A percentile compares a stretch with the other conserved stretches of the same genome.
These are phyloP conservation scores for Talaromyces amestolkiae DNA, from an alignment of 2,329 filamentous ascomycete genomes.

Conservation along the genomic window DNA sequence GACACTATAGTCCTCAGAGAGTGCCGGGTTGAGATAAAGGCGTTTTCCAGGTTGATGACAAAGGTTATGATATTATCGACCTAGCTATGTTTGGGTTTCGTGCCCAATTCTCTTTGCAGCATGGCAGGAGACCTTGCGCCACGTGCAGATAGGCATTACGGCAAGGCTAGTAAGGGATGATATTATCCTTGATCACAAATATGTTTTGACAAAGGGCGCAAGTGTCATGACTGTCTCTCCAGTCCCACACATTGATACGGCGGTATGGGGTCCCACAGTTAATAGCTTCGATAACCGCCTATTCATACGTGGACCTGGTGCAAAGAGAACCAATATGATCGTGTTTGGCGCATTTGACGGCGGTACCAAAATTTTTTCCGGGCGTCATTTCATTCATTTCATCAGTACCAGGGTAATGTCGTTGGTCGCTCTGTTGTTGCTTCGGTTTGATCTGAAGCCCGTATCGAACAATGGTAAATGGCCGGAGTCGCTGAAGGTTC, in stretches of 20 bases:
- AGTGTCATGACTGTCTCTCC: neutral
- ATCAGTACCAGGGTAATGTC: neutral
- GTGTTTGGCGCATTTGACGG: neutral
- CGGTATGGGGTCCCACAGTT: constrained; percentile 2
- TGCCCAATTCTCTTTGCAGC: neutral
- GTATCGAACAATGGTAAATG: neutral
- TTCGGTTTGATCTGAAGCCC: constrained; percentile 6
- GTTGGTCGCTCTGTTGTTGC: constrained; percentile 5
- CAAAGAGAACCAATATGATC: neutral
- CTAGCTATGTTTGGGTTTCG: neutral
- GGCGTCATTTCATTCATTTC: constrained; percentile 7
- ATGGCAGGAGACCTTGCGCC: constrained; percentile 5
- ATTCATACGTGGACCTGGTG: neutral
- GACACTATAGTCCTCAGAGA: neutral
- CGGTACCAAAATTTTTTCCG: neutral
- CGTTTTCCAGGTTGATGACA: neutral
- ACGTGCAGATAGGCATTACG: neutral
- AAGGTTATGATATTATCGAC: neutral
- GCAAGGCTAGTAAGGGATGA: constrained; percentile 4
- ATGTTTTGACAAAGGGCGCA: neutral
- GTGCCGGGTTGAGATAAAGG: neutral
- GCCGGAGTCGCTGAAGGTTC: constrained; percentile 1
- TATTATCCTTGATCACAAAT: neutral
- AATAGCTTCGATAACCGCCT: constrained; percentile 4
- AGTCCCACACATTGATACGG: neutral